phyloP scores from a whole-genome alignment of 768 basidiomycete genomes.

The Psilocybe subaeruginosa region DNA sequence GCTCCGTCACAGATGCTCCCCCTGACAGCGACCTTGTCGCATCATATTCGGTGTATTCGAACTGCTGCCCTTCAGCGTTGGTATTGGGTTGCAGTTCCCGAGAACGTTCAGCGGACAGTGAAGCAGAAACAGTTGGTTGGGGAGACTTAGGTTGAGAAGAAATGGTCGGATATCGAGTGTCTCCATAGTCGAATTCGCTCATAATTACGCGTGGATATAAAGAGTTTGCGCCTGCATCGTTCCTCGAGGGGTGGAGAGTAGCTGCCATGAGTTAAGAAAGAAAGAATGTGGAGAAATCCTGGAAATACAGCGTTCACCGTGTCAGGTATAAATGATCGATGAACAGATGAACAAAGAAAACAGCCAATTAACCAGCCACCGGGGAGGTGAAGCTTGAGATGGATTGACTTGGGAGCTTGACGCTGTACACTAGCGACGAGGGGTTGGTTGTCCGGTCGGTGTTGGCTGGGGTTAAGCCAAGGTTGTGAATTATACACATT shows the following conservation, averaged over 20 bases:
- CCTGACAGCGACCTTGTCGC: constrained; percentile 12
- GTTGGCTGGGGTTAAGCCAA: constrained; percentile 9
- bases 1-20: constrained; percentile 23
- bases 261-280: constrained; percentile 48
- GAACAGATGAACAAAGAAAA: constrained; percentile 5
- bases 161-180: constrained; percentile 57
- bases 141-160: constrained; percentile 17
- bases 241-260: constrained; percentile 48
- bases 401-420: background rate
- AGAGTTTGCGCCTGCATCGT: constrained; percentile 38
- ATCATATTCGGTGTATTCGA: constrained; percentile 3
- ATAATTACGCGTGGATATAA: constrained; percentile 59
- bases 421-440: constrained; percentile 2
- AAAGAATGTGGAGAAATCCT: constrained; percentile 6
- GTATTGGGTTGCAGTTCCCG: constrained; percentile 10
- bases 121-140: constrained; percentile 17
- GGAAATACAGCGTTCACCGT: background rate
- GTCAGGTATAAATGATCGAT: constrained; percentile 13
- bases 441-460: background rate
- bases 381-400: background rate
- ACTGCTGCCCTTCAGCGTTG: constrained; percentile 11
- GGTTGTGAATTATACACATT: constrained; percentile 13
- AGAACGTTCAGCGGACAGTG: constrained; percentile 19
- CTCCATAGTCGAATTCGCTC: constrained; percentile 64
- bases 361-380: background rate